Evolutionary conservation across 2,329 filamentous ascomycete genomes (phyloP).

Genomic region (Zasmidium cellare): DNA sequence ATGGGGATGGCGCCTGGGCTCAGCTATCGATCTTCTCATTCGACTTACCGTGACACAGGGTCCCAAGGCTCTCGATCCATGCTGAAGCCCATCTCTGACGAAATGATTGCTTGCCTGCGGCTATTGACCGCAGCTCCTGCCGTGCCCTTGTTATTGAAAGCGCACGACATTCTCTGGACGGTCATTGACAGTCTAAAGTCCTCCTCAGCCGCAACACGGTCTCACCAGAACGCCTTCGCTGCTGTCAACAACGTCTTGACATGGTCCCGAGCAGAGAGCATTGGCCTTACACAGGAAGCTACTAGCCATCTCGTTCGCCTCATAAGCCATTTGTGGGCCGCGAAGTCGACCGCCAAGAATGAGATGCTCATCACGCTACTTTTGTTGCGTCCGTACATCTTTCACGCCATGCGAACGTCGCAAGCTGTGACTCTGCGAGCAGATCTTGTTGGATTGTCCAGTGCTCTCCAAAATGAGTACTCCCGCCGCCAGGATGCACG

Average conservation of each 20-base stretch:
- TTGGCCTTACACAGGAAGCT: conserved; percentile 60
- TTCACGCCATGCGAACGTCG: conserved; percentile 31
- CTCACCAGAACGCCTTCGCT: conserved; percentile 73
- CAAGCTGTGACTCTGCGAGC: conserved; percentile 18
- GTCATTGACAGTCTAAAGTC: conserved; percentile 54
- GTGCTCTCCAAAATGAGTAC: conserved; percentile 78
- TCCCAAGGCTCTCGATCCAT: conserved; percentile 26
- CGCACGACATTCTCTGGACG: conserved; percentile 18
- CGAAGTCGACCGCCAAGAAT: conserved; percentile 59
- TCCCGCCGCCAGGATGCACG: conserved; percentile 67
- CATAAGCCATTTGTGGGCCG: conserved; percentile 71
- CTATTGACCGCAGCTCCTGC: conserved; percentile 33
- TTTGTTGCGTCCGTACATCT: conserved; percentile 51
- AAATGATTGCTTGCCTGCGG: conserved; percentile 31
- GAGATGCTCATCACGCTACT: conserved; percentile 73
- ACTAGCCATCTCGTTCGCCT: conserved; percentile 66
- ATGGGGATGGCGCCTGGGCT: conserved; percentile 17
- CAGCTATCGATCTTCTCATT: conserved; percentile 26
- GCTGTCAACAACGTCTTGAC: conserved; percentile 71
- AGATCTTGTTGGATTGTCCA: conserved; percentile 64
- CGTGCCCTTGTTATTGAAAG: conserved; percentile 26
- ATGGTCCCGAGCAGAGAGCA: conserved; percentile 67
- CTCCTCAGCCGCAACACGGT: conserved; percentile 25
- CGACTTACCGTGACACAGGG: conserved; percentile 22
- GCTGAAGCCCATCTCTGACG: conserved; percentile 29